Base-by-base conservation (phyloP, 2,329 filamentous ascomycete species). In the Fusarium nurragi region DNA sequence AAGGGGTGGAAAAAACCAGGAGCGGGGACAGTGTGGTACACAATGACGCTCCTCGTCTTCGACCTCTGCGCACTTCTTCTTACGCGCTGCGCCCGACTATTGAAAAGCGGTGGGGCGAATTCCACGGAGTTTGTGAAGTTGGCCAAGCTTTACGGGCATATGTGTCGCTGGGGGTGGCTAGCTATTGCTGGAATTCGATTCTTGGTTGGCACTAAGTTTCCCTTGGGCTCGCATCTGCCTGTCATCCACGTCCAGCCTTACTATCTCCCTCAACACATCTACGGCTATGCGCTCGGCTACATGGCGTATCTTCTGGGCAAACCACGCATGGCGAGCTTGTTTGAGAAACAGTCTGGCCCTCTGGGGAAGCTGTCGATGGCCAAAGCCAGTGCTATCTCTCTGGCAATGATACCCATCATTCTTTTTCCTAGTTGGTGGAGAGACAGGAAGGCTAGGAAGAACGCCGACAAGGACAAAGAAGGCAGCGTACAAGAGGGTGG, bases 161-260 rank as follows among this genome's bases (percentile, higher is more conserved):
- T 52, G 32, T 52, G 49, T 22, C 49, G 39, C 14, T 52, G 49
- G 49, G 49, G 49, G 14, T 52, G 49, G 39, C 30, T 52, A 4
- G 30, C 1, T 3, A 45, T 30, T 30, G 49, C 49, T 18, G 49
- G 23, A 19, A 30, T 30, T 10, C 45, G 39, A 45, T 52, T 52
- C 14, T 3, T 52, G 9, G 49, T 45, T 12, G 18, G 13, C 13
- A 52, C 49, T 14, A 52, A 45, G 11, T 45, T 38, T 19, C 40
- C 49, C 10, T 4, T 52, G 19, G 49, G 49, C 30, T 13, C 22
- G 7, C 14, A n/a, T 9, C 23, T 52, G 5, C 49, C 49, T 6
- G 23, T 45, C 13, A 52, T 52, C 5, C 8, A 52, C 8, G 49
- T 52, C 5, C 49, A 52, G 30, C 39, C 23, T 1, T 52, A 30